Base-by-base conservation (phyloP, 805 yeast species). In the Saccharomyces paradoxus region DNA sequence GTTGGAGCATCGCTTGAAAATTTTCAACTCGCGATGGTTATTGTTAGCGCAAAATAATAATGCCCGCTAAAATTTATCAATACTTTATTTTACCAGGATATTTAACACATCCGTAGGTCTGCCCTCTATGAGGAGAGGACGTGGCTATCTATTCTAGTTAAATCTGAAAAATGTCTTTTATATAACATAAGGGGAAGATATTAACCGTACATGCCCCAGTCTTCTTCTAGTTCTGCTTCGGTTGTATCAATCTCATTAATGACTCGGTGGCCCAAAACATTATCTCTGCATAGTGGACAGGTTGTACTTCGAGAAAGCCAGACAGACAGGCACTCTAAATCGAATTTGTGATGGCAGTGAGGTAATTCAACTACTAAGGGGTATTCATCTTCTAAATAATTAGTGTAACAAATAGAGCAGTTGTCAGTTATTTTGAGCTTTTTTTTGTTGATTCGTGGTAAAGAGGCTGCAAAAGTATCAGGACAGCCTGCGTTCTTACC, bases 311-410 rank as follows among this genome's bases (percentile, higher is more conserved):
- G 74, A 58, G 81, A 80, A 52, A 92, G 74, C 98, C 98, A 91
- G 0, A 96, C 94, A 0, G 86, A 85, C 41, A 92, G 83, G 67
- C 97, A 91, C 60, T 92, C 97, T 59, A 90, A 74, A 66, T 91
- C 98, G 69, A 87, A 91, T 46, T 77, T 77, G 68, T 91, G 98
- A 44, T 77, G 75, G 69, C 98, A 91, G 2, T 84, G 85, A 5
- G 86, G 84, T 27, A 91, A 74, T 60, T 78, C 74, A 17, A 89
- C 96, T 12, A 91, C 82, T 50, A 91, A 72, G 2, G 97, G 96
- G 63, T 85, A 84, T 49, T 81, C 74, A 65, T 89, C 96, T 32
- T 83, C 86, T 3, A 78, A 72, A 63, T 82, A 91, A 55, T 78
- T 80, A 58, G 79, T 80, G 22, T 94, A 86, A 63, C 98, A 91